Evolutionary conservation across 495 filamentous ascomycete genomes (phyloP).

Genomic region (Massariosphaeria phaeospora): DNA sequence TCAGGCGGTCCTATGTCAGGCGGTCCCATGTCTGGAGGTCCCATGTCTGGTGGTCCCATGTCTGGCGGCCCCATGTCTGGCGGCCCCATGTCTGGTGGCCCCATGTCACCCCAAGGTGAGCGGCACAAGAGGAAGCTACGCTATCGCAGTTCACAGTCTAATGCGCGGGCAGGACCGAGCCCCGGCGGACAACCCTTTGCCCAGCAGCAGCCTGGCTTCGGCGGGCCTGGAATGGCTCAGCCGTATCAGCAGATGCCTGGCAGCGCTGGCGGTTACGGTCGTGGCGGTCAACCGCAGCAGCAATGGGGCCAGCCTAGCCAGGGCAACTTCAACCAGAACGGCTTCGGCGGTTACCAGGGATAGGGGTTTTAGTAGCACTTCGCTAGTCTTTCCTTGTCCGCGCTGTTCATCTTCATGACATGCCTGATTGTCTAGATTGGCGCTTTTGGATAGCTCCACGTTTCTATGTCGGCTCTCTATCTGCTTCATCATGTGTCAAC

Average conservation of each 20-base stretch:
- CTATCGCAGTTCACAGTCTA: conserved; percentile 18
- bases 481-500: background rate
- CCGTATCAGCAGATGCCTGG: conserved; percentile 52
- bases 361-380: conserved; percentile 18
- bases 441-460: conserved; percentile 17
- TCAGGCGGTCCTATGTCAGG: no score
- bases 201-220: conserved; percentile 57
- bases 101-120: conserved; percentile 67
- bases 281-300: conserved; percentile 31
- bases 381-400: conserved; percentile 2
- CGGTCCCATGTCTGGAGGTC: no score
- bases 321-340: conserved; percentile 35
- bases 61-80: no score
- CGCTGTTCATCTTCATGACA: conserved; percentile 19
- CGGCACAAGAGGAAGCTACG: conserved; percentile 25
- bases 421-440: conserved; percentile 26
- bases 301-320: conserved; percentile 35
- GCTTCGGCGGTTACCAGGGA: conserved; percentile 41
- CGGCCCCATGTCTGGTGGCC: no score
- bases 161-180: conserved; percentile 47
- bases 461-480: conserved; percentile 1
- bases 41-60: no score
- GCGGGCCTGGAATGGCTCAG: conserved; percentile 51
- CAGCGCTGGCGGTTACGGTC: conserved; percentile 39
- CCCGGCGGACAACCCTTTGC: conserved; percentile 58